Base-by-base conservation (phyloP, 148 eudicot genomes). In the Dysphania ambrosioides region DNA sequence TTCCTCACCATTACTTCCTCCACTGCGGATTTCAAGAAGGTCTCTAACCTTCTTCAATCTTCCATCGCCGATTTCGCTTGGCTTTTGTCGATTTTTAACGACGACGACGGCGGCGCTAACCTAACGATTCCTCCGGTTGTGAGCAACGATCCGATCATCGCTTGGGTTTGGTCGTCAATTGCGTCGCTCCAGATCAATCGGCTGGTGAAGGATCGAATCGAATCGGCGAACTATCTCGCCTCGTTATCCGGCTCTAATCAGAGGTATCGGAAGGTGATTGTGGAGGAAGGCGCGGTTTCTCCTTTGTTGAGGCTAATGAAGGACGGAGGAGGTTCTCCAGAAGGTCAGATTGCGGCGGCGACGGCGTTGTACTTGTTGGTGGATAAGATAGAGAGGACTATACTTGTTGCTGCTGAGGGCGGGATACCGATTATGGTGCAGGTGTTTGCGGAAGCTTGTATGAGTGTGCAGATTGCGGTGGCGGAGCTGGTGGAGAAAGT, bases 91-190 rank as follows among this genome's bases (percentile, higher is more conserved):
- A 83, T 88, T 9, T 82, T 77, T 30, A 87, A 78, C 32, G 74
- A 72, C 6, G 88, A 83, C 6, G 79, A 75, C 11, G 82, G 80
- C 8, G 90, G 85, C 2, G 32, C 78, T 8, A 79, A 61, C 10
- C 56, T 87, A 23, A 73, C 85, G 0, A 80, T 92, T 30, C 92
- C 94, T 11, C 97, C 97, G 1, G 80, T 92, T 75, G 94, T 83
- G 11, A 79, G 68, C 27, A 85, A 84, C 38, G 92, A 92, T 75
- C 94, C 97, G 23, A 85, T 83, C 55, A 79, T 92, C 8, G 94
- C 92, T 27, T 84, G 89, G 90, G 82, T 92, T 1, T 92, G 97
- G 97, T 88, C 92, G 21, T 84, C 78, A 6, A 84, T 89, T 26
- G 94, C 97, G 8, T 79, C 89, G 21, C 68, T 89, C 5, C 89